Conservation (phyloP, 768 basidiomycete genomes). For the Serpula lacrymans region DNA sequence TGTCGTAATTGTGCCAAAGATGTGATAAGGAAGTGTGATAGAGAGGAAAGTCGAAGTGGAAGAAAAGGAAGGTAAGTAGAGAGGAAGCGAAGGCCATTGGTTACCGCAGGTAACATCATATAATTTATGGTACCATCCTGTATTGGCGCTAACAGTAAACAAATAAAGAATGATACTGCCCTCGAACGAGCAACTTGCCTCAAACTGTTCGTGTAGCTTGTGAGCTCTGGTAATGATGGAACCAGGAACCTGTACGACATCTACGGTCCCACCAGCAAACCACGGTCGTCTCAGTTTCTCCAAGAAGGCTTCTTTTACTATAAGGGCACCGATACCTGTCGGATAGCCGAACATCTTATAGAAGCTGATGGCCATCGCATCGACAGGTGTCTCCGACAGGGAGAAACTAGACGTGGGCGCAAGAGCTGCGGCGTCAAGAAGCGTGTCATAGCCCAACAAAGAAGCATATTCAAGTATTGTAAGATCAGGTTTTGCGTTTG, state of each 20-base stretch:
- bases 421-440: slow-evolving; percentile 82
- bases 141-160: slow-evolving; percentile 9
- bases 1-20: slow-evolving; percentile 60
- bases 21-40: slow-evolving; percentile 57
- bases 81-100: slow-evolving; percentile 73
- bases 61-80: slow-evolving; percentile 78
- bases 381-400: slow-evolving; percentile 61
- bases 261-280: slow-evolving; percentile 83
- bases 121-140: slow-evolving; percentile 89
- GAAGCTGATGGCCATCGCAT: slow-evolving; percentile 81
- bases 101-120: slow-evolving; percentile 70
- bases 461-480: slow-evolving; percentile 62
- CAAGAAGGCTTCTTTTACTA: slow-evolving; percentile 71
- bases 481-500: slow-evolving; percentile 69
- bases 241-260: slow-evolving; percentile 82
- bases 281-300: slow-evolving; percentile 63
- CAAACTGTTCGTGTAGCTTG: slow-evolving; percentile 70
- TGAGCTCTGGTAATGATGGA: slow-evolving; percentile 56
- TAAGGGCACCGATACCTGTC: slow-evolving; percentile 76
- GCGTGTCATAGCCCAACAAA: slow-evolving; percentile 65
- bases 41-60: slow-evolving; percentile 67
- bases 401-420: slow-evolving; percentile 71
- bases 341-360: slow-evolving; percentile 93
- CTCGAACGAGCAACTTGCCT: slow-evolving; percentile 47
- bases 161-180: neutral